phyloP scores from a whole-genome alignment of 192 early-diverging fungal species.

The Coemansia sp. region DNA sequence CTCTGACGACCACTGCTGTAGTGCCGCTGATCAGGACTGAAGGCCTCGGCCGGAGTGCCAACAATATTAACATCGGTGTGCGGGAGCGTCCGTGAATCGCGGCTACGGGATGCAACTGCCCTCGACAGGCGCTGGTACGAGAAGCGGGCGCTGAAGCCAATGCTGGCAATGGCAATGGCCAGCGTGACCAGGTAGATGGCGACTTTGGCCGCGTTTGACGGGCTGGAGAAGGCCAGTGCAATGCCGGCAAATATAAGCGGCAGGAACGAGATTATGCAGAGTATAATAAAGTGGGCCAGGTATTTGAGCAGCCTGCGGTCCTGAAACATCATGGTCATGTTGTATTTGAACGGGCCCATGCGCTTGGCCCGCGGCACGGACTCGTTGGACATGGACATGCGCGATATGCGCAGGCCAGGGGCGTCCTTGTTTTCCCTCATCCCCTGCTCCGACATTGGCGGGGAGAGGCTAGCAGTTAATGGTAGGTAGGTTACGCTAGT shows the following conservation, averaged over 20 bases:
- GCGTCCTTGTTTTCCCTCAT: neutral
- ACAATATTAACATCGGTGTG: conserved; percentile 5
- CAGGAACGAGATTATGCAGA: conserved; percentile 14
- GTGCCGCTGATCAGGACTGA: conserved; percentile 16
- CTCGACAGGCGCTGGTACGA: conserved; percentile 4
- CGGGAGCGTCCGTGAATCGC: neutral
- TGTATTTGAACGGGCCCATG: neutral
- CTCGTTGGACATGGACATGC: conserved; percentile 1
- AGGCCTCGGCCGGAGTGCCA: conserved; percentile 19
- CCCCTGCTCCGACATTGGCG: no score
- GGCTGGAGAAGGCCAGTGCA: conserved; percentile 20
- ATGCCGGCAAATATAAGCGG: conserved; percentile 33
- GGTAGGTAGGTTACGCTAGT: no score
- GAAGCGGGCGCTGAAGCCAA: conserved; percentile 22
- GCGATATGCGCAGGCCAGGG: neutral
- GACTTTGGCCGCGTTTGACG: conserved; percentile 9
- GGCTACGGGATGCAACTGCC: conserved; percentile 3
- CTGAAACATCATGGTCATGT: conserved; percentile 1
- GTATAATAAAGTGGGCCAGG: conserved; percentile 6
- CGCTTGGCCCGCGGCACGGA: neutral
- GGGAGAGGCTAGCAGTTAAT: neutral
- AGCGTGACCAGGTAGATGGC: conserved; percentile 28
- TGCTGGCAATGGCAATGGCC: conserved; percentile 13
- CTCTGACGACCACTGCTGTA: neutral
- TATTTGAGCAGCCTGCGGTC: conserved; percentile 10